These are phyloP conservation scores for Yueomyces sinensis DNA, from an alignment of 805 yeast species.

Conservation along the genomic window DNA sequence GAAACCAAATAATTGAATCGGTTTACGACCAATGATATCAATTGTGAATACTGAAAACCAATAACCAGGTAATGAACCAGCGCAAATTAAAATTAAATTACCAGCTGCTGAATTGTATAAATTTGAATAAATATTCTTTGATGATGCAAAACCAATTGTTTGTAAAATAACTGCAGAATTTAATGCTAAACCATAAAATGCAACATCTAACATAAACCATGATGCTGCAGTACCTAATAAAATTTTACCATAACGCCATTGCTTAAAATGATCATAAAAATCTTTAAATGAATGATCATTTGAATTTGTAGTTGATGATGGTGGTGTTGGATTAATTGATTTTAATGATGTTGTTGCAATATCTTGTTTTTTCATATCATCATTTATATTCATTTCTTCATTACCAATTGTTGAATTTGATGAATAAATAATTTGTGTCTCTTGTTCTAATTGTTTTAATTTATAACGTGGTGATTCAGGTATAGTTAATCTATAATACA, in stretches of 20 bases:
- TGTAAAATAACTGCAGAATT: slow-evolving; percentile 69
- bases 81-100: slow-evolving; percentile 84
- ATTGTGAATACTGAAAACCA: slow-evolving; percentile 74
- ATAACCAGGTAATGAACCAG: slow-evolving; percentile 92
- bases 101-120: slow-evolving; percentile 78
- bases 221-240: slow-evolving; percentile 82
- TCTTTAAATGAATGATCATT: slow-evolving; percentile 48
- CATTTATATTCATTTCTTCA: neutral
- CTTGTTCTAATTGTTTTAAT: slow-evolving; percentile 55
- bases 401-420: neutral
- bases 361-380: neutral
- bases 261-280: slow-evolving; percentile 57
- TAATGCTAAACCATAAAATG: slow-evolving; percentile 78
- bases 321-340: slow-evolving; percentile 27
- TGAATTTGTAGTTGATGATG: slow-evolving; percentile 17
- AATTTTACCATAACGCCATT: slow-evolving; percentile 82
- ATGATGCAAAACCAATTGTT: slow-evolving; percentile 74
- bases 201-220: slow-evolving; percentile 86
- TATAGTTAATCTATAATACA: slow-evolving; percentile 84
- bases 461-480: slow-evolving; percentile 92
- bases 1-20: slow-evolving; percentile 71
- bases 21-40: slow-evolving; percentile 75
- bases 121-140: slow-evolving; percentile 52
- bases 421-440: slow-evolving; percentile 12
- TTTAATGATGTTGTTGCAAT: slow-evolving; percentile 34